phyloP scores from a whole-genome alignment of 2,329 filamentous ascomycete genomes.

The Penicillium hordei region DNA sequence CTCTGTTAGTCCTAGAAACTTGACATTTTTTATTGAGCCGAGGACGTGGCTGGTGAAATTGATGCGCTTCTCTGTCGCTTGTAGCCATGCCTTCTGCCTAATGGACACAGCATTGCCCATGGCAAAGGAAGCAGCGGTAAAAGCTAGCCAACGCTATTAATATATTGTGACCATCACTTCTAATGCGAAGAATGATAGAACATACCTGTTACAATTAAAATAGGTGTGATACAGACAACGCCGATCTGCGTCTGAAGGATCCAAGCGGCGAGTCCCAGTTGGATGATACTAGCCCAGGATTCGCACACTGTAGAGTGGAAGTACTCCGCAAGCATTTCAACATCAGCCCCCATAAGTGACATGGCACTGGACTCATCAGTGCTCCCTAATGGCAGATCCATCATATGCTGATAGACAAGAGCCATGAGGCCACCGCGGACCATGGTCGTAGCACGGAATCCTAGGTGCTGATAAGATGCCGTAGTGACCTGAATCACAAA shows the following conservation, averaged over 20 bases:
- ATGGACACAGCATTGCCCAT: slow-evolving; percentile 21
- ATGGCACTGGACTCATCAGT: slow-evolving; percentile 26
- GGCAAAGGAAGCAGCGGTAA: slow-evolving; percentile 8
- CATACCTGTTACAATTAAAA: slow-evolving; percentile 8
- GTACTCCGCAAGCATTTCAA: slow-evolving; percentile 26
- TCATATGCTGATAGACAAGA: slow-evolving; percentile 22
- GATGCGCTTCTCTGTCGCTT: slow-evolving; percentile 45
- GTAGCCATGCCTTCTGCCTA: slow-evolving; percentile 42
- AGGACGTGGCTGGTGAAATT: slow-evolving; percentile 42
- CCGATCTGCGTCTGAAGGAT: slow-evolving; percentile 33
- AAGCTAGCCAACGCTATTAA: background rate
- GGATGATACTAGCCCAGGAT: slow-evolving; percentile 37
- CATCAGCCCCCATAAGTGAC: slow-evolving; percentile 23
- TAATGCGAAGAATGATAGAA: too few relatives aligned
- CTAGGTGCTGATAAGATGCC: slow-evolving; percentile 10
- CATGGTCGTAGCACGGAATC: slow-evolving; percentile 20
- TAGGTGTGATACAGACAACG: slow-evolving; percentile 32
- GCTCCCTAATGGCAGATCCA: slow-evolving; percentile 18
- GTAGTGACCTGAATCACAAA: too few relatives aligned
- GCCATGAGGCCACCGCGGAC: slow-evolving; percentile 22
- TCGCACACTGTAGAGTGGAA: slow-evolving; percentile 28
- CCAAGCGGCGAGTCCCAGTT: slow-evolving; percentile 39
- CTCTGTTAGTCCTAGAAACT: slow-evolving; percentile 37
- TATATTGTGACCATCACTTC: too few relatives aligned
- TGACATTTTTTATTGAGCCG: slow-evolving; percentile 44